Conservation (phyloP, 2,329 filamentous ascomycete genomes). For the Alternaria sp. region DNA sequence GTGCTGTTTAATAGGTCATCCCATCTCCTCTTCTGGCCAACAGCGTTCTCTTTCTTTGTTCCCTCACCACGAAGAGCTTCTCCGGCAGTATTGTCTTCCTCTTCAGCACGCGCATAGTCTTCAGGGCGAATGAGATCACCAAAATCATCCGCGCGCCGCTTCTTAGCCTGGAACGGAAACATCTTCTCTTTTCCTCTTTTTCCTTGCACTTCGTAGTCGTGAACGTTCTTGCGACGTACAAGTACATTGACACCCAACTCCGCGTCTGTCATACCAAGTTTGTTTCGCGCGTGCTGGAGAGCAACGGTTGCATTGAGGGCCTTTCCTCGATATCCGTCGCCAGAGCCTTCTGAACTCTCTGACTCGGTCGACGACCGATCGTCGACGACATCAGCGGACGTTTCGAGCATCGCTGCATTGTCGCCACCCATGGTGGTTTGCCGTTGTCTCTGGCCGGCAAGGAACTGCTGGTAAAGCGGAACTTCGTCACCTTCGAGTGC, state of each 20-base stretch:
- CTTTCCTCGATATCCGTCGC: slow-evolving; percentile 77
- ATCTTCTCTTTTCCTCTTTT: slow-evolving; percentile 93
- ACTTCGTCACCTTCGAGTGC: slow-evolving; percentile 79
- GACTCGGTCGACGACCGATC: slow-evolving; percentile 88
- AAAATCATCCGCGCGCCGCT: slow-evolving; percentile 86
- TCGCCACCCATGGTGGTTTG: slow-evolving; percentile 80
- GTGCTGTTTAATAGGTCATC: slow-evolving; percentile 67
- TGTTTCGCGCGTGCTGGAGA: slow-evolving; percentile 78
- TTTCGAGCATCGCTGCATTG: slow-evolving; percentile 69
- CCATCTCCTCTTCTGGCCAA: slow-evolving; percentile 96
- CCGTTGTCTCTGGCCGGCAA: slow-evolving; percentile 85
- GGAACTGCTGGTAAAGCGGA: slow-evolving; percentile 86
- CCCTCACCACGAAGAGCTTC: slow-evolving; percentile 66
- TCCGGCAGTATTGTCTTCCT: slow-evolving; percentile 78
- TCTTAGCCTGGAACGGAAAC: slow-evolving; percentile 84
- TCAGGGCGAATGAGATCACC: slow-evolving; percentile 93
- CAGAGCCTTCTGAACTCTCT: slow-evolving; percentile 85
- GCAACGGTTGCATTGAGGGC: slow-evolving; percentile 88
- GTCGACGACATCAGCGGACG: slow-evolving; percentile 76
- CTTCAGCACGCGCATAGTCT: slow-evolving; percentile 91
- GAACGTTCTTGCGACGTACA: slow-evolving; percentile 85
- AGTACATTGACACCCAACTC: slow-evolving; percentile 92
- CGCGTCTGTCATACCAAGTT: slow-evolving; percentile 84
- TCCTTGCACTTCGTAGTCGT: slow-evolving; percentile 89
- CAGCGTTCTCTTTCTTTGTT: slow-evolving; percentile 57